These are phyloP conservation scores for Monilinia fructigena DNA, from an alignment of 2,329 filamentous ascomycete genomes.

Conservation along the genomic window DNA sequence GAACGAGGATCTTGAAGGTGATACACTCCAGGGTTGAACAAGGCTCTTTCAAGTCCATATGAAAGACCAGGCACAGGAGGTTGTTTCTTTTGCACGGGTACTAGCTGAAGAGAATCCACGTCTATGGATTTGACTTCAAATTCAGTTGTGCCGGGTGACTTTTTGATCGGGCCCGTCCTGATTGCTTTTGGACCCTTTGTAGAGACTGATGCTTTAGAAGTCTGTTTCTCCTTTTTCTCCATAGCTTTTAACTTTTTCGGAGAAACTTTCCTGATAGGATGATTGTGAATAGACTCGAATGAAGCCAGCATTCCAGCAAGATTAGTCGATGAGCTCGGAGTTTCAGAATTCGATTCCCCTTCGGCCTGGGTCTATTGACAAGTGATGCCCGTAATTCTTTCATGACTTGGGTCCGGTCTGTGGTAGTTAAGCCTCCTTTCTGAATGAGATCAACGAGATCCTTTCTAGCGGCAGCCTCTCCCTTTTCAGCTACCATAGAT, in stretches of 20 bases:
- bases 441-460: slow-evolving; percentile 21
- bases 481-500: slow-evolving; percentile 18
- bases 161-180: slow-evolving; percentile 17
- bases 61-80: slow-evolving; percentile 38
- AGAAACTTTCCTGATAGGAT: background rate
- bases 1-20: slow-evolving; percentile 85
- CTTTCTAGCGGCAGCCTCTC: slow-evolving; percentile 13
- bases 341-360: background rate
- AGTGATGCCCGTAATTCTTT: slow-evolving; percentile 21
- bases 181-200: background rate
- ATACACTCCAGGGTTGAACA: slow-evolving; percentile 95
- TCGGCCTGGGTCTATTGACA: background rate
- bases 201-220: background rate
- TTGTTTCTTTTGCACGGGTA: slow-evolving; percentile 34
- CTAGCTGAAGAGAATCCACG: slow-evolving; percentile 33
- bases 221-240: background rate
- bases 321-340: slow-evolving; percentile 3
- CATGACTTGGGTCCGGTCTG: slow-evolving; percentile 19
- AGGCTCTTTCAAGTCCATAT: slow-evolving; percentile 51
- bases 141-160: slow-evolving; percentile 9
- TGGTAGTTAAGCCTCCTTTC: slow-evolving; percentile 20
- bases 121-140: slow-evolving; percentile 36
- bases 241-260: background rate
- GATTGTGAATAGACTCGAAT: slow-evolving; percentile 8
- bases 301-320: slow-evolving; percentile 18